These are phyloP conservation scores for Ophiostoma tasmaniense DNA, from an alignment of 2,329 filamentous ascomycete genomes.

Conservation along the genomic window DNA sequence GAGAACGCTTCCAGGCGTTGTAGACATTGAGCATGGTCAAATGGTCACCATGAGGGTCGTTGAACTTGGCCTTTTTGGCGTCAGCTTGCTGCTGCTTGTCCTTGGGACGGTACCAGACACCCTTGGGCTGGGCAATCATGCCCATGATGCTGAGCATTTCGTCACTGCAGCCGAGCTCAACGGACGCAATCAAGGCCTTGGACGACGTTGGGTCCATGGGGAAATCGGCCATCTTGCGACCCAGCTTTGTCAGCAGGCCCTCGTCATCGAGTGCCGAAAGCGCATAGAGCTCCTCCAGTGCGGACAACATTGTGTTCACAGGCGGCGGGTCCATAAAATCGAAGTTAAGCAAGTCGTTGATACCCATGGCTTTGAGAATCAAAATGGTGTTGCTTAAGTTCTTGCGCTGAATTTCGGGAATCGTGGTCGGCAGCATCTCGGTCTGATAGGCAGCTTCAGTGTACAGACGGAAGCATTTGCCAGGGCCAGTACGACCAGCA, in stretches of 20 bases:
- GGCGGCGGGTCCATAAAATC: conserved; percentile 99
- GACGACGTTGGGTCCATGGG: conserved; percentile 92
- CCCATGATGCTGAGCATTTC: conserved; percentile 91
- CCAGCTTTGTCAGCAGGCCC: conserved; percentile 81
- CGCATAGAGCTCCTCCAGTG: conserved; percentile 89
- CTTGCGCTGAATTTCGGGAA: conserved; percentile 92
- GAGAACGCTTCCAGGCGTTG: conserved; percentile 86
- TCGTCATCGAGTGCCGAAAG: conserved; percentile 90
- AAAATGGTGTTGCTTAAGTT: conserved; percentile 89
- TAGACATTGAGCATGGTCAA: conserved; percentile 93
- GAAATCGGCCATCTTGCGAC: conserved; percentile 96
- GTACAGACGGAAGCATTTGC: conserved; percentile 92
- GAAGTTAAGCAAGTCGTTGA: conserved; percentile 93
- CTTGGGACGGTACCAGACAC: conserved; percentile 89
- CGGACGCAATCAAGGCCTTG: conserved; percentile 75
- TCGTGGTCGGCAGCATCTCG: conserved; percentile 93
- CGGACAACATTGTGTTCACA: conserved; percentile 94
- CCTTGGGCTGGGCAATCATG: conserved; percentile 73
- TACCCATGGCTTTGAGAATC: conserved; percentile 98
- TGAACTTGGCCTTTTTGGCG: conserved; percentile 95
- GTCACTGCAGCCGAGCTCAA: conserved; percentile 82
- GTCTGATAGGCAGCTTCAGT: conserved; percentile 93
- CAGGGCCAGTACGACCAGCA: conserved; percentile 87
- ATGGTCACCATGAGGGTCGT: conserved; percentile 90
- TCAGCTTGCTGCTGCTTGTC: conserved; percentile 96